Base-by-base conservation (phyloP, 768 basidiomycete genomes). In the Amanita molliuscula region DNA sequence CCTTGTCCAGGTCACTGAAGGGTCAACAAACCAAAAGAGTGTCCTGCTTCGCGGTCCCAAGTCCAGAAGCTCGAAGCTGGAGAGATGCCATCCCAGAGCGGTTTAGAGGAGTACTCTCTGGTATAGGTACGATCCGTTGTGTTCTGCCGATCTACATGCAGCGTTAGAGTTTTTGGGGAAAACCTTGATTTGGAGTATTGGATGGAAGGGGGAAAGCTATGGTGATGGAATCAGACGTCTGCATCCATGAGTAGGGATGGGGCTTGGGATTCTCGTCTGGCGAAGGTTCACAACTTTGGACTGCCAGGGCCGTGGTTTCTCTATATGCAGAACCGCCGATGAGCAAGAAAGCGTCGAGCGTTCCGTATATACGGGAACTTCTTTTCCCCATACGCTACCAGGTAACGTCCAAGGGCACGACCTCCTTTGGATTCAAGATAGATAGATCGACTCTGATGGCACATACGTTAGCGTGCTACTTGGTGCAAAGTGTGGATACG, bases 241-340 rank as follows among this genome's bases (percentile, higher is more conserved):
- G 95, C 0, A 82, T 88, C 95, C 95, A 99, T 1, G 90, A 89
- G 65, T 93, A 97, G 0, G 92, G 86, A 23, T 80, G 78, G 3
- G 85, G 87, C 55, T 74, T 82, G 8, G 65, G 61, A 1, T 68
- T 67, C 57, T 90, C 88, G 38, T 84, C 82, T 0, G 73, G 58
- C 4, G 76, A 70, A 7, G 84, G 88, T 44, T 79, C 76, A 51
- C 81, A 80, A 2, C 67, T 53, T 16, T 64, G 57, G 6, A 58
- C 38, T 2, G 63, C 47, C 2, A 66, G 58, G 18, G 64, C 59
- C 18, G 60, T 66, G 33, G 74, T 57, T 9, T 68, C 63, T 6
- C 67, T 71, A 60, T 87, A 88, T 5, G 62, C 55, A 20, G 78
- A 77, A 31, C 77, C 75, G 15, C 84, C 80, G 6, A 83, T 61